Evolutionary conservation across 768 basidiomycete genomes (phyloP).

Genomic region (Amanita phalloides): DNA sequence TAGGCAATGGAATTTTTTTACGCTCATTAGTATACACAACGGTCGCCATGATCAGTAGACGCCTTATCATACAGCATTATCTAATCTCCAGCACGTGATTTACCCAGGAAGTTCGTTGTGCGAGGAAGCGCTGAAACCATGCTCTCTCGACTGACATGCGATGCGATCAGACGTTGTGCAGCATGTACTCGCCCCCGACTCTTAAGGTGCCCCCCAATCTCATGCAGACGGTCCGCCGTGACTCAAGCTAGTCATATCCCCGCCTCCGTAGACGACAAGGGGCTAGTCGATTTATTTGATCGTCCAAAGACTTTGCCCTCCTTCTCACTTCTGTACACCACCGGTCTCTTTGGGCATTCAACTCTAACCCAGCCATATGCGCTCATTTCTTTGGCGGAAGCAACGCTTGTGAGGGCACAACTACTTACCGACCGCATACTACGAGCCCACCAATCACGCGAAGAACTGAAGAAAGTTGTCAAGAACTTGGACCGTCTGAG

Average conservation of each 20-base stretch:
- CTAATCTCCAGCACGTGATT: neutral
- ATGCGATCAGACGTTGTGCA: constrained; percentile 27
- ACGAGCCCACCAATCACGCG: constrained; percentile 56
- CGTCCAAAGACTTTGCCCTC: constrained; percentile 33
- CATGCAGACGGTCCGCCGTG: constrained; percentile 23
- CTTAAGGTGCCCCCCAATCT: constrained; percentile 28
- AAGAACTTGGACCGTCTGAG: constrained; percentile 96
- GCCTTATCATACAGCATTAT: neutral
- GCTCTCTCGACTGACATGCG: constrained; percentile 31
- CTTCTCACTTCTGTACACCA: constrained; percentile 35
- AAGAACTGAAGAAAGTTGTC: constrained; percentile 76
- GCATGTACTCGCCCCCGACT: constrained; percentile 25
- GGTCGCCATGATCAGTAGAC: constrained; percentile 1
- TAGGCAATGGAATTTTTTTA: constrained; percentile 10
- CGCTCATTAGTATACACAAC: neutral
- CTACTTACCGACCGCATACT: constrained; percentile 79
- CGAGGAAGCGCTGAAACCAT: constrained; percentile 14
- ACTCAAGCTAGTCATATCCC: constrained; percentile 37
- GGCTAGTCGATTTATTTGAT: constrained; percentile 66
- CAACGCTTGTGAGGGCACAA: constrained; percentile 73
- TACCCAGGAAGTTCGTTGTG: too few species aligned
- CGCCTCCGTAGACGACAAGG: constrained; percentile 53
- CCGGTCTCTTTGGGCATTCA: constrained; percentile 82
- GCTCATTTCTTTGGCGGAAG: constrained; percentile 63
- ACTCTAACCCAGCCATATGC: constrained; percentile 58